Conservation (phyloP, 495 filamentous ascomycete species). For the Penicillium riverlandense region DNA sequence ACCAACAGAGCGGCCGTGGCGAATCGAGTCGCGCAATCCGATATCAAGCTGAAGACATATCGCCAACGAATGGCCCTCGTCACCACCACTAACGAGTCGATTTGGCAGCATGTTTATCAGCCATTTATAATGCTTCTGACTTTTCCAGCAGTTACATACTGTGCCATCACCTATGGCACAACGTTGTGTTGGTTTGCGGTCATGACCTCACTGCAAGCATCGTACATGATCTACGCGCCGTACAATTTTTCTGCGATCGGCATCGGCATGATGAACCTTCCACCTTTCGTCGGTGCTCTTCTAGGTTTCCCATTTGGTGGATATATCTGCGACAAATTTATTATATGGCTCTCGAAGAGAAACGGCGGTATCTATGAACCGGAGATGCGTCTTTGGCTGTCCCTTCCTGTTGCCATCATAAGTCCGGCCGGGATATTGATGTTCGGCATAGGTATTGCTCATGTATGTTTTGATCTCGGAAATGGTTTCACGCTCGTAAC, state of each 20-base stretch:
- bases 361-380: constrained; percentile 36
- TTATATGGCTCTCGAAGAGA: constrained; percentile 25
- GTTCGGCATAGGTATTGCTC: constrained; percentile 25
- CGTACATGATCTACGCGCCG: constrained; percentile 23
- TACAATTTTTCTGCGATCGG: constrained; percentile 32
- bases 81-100: constrained; percentile 15
- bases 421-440: constrained; percentile 21
- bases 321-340: constrained; percentile 26
- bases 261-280: constrained; percentile 31
- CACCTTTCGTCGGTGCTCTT: constrained; percentile 29
- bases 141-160: constrained; percentile 29
- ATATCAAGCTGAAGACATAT: constrained; percentile 15
- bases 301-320: constrained; percentile 29
- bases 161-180: constrained; percentile 27
- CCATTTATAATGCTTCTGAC: constrained; percentile 16
- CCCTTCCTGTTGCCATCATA: constrained; percentile 16
- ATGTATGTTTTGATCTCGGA: constrained; percentile 6
- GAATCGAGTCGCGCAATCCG: background rate
- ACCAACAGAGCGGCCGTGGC: background rate
- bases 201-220: constrained; percentile 21
- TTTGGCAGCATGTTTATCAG: constrained; percentile 18
- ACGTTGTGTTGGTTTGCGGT: constrained; percentile 26
- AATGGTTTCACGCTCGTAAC: too few relatives aligned
- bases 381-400: constrained; percentile 31
- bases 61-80: constrained; percentile 18